Evolutionary conservation across 768 basidiomycete genomes (phyloP), one percentile per base, ranked within the genome.

Genomic region (Leccinum incarnatum): DNA sequence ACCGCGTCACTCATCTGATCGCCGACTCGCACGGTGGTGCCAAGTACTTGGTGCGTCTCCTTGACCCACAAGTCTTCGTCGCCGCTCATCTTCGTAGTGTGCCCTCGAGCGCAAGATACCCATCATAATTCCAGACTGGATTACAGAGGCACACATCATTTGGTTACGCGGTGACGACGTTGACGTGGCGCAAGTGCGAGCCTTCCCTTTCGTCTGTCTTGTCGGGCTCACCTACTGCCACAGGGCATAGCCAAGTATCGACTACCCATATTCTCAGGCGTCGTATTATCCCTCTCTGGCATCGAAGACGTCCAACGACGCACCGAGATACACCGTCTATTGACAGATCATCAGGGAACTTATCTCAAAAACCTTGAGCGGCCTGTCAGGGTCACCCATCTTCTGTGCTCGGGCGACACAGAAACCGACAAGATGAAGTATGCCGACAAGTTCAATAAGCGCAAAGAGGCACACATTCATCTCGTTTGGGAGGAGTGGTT

Each of bases 401-500:
- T 98, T 2, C 75, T 98, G 8, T 92, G 91, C 67, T 82, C 84
- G 2, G 82, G 86, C 46, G 80, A 85, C 60, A 79, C 79, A 49
- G 79, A 87, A 70, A 74, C 86, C 11, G 84, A 89, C 51, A 94
- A 93, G 76, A 87, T 94, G 79, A 79, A 76, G 5, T 91, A 89
- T 65, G 91, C 91, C 0, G 80, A 85, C 57, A 88, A 87, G 67
- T 89, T 90, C 65, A 89, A 89, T 67, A 70, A 76, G 17, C 77
- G 79, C 21, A 83, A 85, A 34, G 91, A 92, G 70, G 88, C 87
- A 5, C 79, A 82, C 47, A 93, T 94, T 32, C 78, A 82, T 52
- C 76, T 95, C 2, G 84, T 97, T 1, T 96, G 95, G 90, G 93
- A 95, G 67, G 94, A 96, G 61, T 98, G 95, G 95, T 89, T 97